Evolutionary conservation across 1,284 basidiomycete species (phyloP).

Genomic region (Puccinia coronata): DNA sequence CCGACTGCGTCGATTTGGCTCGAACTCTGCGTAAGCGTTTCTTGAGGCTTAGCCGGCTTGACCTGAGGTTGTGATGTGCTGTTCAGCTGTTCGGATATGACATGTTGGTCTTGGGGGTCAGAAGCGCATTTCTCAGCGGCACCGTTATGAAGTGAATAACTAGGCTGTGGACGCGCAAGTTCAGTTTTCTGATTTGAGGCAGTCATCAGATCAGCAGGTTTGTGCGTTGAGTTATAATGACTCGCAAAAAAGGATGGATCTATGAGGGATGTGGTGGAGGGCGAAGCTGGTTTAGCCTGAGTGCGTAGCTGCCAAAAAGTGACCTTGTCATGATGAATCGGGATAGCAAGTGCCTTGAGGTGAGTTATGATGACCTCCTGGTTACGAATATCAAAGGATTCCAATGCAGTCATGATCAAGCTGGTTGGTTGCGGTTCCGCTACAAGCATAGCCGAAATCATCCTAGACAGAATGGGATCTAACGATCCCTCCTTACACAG

Average conservation of each 20-base stretch:
- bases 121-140: background rate
- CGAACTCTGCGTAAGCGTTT: background rate
- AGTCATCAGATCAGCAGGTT: background rate
- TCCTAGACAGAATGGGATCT: slow-evolving; percentile 19
- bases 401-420: slow-evolving; percentile 6
- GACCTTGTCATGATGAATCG: background rate
- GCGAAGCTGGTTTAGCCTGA: background rate
- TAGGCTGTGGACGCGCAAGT: background rate
- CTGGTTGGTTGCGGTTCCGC: slow-evolving; percentile 1
- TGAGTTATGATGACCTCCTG: slow-evolving; percentile 19
- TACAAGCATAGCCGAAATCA: slow-evolving; percentile 34
- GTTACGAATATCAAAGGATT: slow-evolving; percentile 5
- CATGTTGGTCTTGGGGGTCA: background rate
- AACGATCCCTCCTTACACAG: background rate
- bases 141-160: background rate
- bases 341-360: slow-evolving; percentile 21
- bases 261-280: background rate
- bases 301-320: slow-evolving; percentile 25
- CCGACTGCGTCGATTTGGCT: background rate
- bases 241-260: background rate
- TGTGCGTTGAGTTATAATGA: background rate
- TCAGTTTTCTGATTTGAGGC: background rate
- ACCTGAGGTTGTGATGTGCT: background rate
- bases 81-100: background rate
- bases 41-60: background rate